A percentile compares a stretch with the other conserved stretches of the same genome.
Conservation (phyloP, 768 basidiomycete species). For the Psilocybe sp. region DNA sequence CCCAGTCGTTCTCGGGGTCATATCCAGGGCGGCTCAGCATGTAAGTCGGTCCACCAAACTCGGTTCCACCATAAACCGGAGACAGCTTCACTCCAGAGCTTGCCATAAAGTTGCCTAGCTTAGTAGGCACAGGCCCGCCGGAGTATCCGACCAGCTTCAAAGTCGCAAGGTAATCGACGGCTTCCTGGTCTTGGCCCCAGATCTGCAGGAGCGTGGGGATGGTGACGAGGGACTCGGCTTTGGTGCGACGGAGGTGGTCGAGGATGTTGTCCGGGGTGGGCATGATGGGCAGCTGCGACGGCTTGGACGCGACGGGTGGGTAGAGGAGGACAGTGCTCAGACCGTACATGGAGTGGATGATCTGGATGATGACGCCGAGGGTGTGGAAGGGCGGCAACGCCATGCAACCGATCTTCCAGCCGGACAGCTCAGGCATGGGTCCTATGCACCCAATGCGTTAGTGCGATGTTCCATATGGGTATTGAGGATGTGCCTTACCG, state of each 20-base stretch:
- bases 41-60: slow-evolving; percentile 23
- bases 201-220: slow-evolving; percentile 38
- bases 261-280: slow-evolving; percentile 30
- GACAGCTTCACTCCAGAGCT: slow-evolving; percentile 29
- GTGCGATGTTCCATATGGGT: neutral
- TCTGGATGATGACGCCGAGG: slow-evolving; percentile 25
- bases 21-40: slow-evolving; percentile 5
- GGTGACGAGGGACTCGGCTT: slow-evolving; percentile 27
- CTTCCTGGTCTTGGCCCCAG: slow-evolving; percentile 28
- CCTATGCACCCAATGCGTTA: neutral
- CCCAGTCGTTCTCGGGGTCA: slow-evolving; percentile 22
- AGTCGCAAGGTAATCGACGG: slow-evolving; percentile 19
- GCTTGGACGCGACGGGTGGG: slow-evolving; percentile 24
- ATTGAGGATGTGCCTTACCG: slow-evolving; percentile 22
- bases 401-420: slow-evolving; percentile 22
- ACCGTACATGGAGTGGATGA: slow-evolving; percentile 26
- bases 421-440: slow-evolving; percentile 5
- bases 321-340: slow-evolving; percentile 24
- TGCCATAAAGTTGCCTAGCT: slow-evolving; percentile 30
- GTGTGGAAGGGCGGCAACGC: slow-evolving; percentile 39
- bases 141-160: slow-evolving; percentile 26
- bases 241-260: slow-evolving; percentile 23
- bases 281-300: slow-evolving; percentile 26
- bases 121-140: slow-evolving; percentile 33
- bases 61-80: slow-evolving; percentile 35